Base-by-base conservation (phyloP, 106 monocot genomes). In the Dendrobium chrysotoxum region DNA sequence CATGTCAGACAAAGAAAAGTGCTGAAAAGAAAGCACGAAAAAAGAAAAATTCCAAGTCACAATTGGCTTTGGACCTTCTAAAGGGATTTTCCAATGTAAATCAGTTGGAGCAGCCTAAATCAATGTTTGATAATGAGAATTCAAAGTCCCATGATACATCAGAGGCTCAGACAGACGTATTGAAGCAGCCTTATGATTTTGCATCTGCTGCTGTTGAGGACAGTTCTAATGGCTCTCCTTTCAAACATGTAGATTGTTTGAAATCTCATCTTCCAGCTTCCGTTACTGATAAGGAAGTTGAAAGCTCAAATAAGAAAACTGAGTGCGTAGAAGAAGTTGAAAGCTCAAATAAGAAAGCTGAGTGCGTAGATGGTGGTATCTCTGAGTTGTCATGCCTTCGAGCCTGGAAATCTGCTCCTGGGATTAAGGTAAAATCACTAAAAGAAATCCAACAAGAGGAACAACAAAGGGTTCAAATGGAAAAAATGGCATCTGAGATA, bases 391-490 rank as follows among this genome's bases (percentile, higher is more conserved):
- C 83, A 75, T 75, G 54, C 53, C 77, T 81, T 67, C 77, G 86
- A 30, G 89, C 88, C 20, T 99, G 98, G 98, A 99, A 95, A 82
- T 80, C 92, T 85, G 85, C 91, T 9, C 85, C 89, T 5, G 92
- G 86, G 4, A 81, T 88, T 7, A 99, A 91, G 55, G 84, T 91
- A 9, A 99, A 95, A 76, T 99, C 98, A 30, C 87, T 99, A 4
- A 40, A 89, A 65, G 98, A 99, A 85, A 95, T 99, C 82, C 98
- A 99, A 85, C 84, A 81, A 77, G 98, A 99, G 85, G 95, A 99
- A 77, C 87, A 92, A 47, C 75, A 75, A n/a, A 87, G 85, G 82
- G 88, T 89, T 72, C 81, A 85, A 73, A 81, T 77, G 28, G 88
- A 85, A 77, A 50, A 50, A 3, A 50, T 50, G 50, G 13, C 79